These are phyloP conservation scores for Trametes villosa DNA, from an alignment of 768 basidiomycete genomes.

Conservation along the genomic window DNA sequence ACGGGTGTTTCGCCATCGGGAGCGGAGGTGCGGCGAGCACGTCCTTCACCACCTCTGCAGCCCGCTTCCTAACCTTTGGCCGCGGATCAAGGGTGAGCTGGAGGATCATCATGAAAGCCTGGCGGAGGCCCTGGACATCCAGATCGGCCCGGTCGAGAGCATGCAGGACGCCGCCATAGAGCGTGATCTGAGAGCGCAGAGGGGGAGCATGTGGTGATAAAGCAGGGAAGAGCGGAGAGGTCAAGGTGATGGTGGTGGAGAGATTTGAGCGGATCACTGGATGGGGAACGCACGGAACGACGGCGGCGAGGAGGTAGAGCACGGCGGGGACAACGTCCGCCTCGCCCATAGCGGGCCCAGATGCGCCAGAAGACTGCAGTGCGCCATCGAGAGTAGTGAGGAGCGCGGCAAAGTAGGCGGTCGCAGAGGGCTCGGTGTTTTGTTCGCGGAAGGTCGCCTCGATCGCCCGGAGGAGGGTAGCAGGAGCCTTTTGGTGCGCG, in stretches of 20 bases:
- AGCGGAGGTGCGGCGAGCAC: slow-evolving; percentile 76
- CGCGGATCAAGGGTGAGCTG: slow-evolving; percentile 84
- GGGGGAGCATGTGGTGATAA: slow-evolving; percentile 71
- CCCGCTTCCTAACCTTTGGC: slow-evolving; percentile 93
- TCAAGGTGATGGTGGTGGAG: slow-evolving; percentile 68
- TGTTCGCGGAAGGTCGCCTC: slow-evolving; percentile 81
- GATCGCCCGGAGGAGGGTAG: slow-evolving; percentile 80
- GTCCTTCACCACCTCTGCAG: slow-evolving; percentile 83
- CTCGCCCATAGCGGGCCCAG: slow-evolving; percentile 49
- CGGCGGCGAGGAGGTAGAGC: slow-evolving; percentile 80
- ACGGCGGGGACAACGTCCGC: slow-evolving; percentile 82
- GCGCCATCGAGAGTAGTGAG: slow-evolving; percentile 83
- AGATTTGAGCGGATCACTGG: slow-evolving; percentile 82
- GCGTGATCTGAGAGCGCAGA: slow-evolving; percentile 81
- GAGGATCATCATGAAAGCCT: slow-evolving; percentile 84
- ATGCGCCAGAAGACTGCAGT: slow-evolving; percentile 57
- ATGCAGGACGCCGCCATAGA: slow-evolving; percentile 71
- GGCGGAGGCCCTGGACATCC: slow-evolving; percentile 67
- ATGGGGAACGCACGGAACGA: slow-evolving; percentile 76
- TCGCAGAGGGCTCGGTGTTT: slow-evolving; percentile 67
- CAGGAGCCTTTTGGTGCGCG: slow-evolving; percentile 89
- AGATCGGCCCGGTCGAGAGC: slow-evolving; percentile 76
- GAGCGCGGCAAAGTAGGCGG: slow-evolving; percentile 94
- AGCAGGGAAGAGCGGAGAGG: slow-evolving; percentile 78
- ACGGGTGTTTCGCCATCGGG: slow-evolving; percentile 83